Percentiles rank a stretch among this genome's conserved stretches.
These are phyloP conservation scores for Maudiozyma serrabonitensis DNA, from an alignment of 805 yeast genomes.

Conservation along the genomic window DNA sequence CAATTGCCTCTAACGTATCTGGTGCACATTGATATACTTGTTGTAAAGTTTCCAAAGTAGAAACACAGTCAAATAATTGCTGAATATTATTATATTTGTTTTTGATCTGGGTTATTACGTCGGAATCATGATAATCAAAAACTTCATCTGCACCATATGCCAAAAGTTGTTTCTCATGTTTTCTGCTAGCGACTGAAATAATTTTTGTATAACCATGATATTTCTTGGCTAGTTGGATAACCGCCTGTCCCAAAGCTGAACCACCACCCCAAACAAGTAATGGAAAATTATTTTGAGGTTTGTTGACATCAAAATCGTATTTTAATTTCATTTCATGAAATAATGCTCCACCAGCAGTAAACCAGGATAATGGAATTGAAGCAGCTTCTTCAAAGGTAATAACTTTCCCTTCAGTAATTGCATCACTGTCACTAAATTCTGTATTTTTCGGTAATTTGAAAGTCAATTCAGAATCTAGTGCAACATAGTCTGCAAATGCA, in stretches of 20 bases:
- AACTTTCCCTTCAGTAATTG: slow-evolving; percentile 31
- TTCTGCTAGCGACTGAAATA: slow-evolving; percentile 42
- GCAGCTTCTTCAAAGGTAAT: slow-evolving; percentile 59
- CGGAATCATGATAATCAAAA: slow-evolving; percentile 38
- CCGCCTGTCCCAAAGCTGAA: slow-evolving; percentile 47
- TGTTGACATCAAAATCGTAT: slow-evolving; percentile 10
- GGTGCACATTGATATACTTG: slow-evolving; percentile 30
- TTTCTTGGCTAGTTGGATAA: slow-evolving; percentile 39
- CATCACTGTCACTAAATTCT: slow-evolving; percentile 12
- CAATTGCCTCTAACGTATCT: slow-evolving; percentile 23
- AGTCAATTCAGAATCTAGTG: slow-evolving; percentile 17
- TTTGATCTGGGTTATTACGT: slow-evolving; percentile 37
- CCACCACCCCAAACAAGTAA: slow-evolving; percentile 59
- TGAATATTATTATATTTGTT: slow-evolving; percentile 24
- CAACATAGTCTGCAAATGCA: slow-evolving; percentile 47
- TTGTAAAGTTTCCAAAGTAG: slow-evolving; percentile 25
- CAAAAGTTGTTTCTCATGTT: slow-evolving; percentile 34
- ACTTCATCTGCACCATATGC: slow-evolving; percentile 28
- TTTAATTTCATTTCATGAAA: slow-evolving; percentile 28
- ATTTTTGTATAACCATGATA: slow-evolving; percentile 33
- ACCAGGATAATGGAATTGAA: slow-evolving; percentile 43
- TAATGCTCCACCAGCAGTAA: slow-evolving; percentile 39
- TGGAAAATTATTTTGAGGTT: slow-evolving; percentile 29
- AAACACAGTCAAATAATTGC: slow-evolving; percentile 30
- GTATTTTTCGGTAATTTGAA: slow-evolving; percentile 10